Evolutionary conservation across 768 basidiomycete genomes (phyloP).

Genomic region (Termitomyces sp.): DNA sequence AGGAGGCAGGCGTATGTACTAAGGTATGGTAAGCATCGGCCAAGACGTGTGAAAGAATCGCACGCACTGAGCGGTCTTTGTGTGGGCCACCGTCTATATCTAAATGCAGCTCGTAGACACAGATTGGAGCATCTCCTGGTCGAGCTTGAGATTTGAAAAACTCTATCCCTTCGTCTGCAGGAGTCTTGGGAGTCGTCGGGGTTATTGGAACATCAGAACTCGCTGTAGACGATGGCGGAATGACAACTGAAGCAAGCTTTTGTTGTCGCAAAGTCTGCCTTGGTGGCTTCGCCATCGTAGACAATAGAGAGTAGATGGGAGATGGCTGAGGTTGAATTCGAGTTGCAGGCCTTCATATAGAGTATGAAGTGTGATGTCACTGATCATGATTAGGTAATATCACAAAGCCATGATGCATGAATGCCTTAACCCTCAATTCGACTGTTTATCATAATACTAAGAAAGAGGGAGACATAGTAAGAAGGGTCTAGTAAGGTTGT

Average conservation of each 20-base stretch:
- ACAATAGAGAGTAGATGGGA: slow-evolving; percentile 2
- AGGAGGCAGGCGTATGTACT: slow-evolving; percentile 97
- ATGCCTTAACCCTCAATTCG: slow-evolving; percentile 1
- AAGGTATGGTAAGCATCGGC: slow-evolving; percentile 1
- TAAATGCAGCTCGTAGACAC: slow-evolving; percentile 81
- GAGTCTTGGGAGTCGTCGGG: slow-evolving; percentile 71
- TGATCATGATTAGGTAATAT: slow-evolving; percentile 11
- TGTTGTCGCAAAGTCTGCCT: slow-evolving; percentile 17
- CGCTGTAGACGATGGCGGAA: slow-evolving; percentile 22
- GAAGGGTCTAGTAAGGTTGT: slow-evolving; percentile 2
- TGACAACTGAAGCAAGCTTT: slow-evolving; percentile 22
- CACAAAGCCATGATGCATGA: slow-evolving; percentile 1
- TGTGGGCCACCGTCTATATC: slow-evolving; percentile 89
- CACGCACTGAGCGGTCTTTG: slow-evolving; percentile 75
- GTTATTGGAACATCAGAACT: slow-evolving; percentile 19
- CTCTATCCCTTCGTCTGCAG: slow-evolving; percentile 87
- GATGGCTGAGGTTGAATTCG: slow-evolving; percentile 12
- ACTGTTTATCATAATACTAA: not conserved
- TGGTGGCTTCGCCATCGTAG: slow-evolving; percentile 19
- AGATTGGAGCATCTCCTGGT: slow-evolving; percentile 57
- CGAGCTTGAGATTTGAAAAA: slow-evolving; percentile 65
- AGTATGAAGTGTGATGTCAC: slow-evolving; percentile 12
- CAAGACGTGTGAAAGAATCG: not conserved
- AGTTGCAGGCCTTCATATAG: not conserved
- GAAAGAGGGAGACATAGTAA: slow-evolving; percentile 9